A percentile compares a stretch with the other conserved stretches of the same genome.
Conservation (phyloP, 83 land plant genomes). For the Larix sibirica region DNA sequence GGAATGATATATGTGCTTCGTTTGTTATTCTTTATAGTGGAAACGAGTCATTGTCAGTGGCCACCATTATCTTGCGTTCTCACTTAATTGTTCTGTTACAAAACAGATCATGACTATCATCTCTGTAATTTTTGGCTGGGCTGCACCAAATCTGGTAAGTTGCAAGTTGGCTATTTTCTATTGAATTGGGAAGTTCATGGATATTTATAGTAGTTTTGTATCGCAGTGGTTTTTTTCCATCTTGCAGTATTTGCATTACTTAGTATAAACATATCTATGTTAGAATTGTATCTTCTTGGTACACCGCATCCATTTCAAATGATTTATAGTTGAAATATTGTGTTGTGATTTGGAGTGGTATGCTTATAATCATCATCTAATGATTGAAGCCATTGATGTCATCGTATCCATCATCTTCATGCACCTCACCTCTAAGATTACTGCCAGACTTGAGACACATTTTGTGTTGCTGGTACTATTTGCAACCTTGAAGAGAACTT, state of each 20-base stretch:
- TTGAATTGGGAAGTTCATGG: not conserved
- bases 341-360: not conserved
- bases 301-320: not conserved
- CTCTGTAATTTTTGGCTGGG: slow-evolving; percentile 93
- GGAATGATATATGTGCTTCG: not conserved
- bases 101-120: slow-evolving; percentile 89
- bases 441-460: not conserved
- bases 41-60: not conserved
- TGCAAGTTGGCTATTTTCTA: not conserved
- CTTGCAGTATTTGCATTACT: slow-evolving; percentile 7
- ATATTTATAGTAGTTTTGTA: not conserved
- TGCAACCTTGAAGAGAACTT: not conserved
- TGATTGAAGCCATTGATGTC: not conserved
- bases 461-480: not conserved
- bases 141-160: slow-evolving; percentile 91
- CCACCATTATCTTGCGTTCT: slow-evolving; percentile 12
- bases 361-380: not conserved
- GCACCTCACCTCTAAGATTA: not conserved
- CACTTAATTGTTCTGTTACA: not conserved
- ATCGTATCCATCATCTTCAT: not conserved
- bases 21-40: not conserved
- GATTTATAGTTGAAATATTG: not conserved
- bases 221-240: not conserved
- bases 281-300: not conserved
- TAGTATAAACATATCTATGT: not conserved